Evolutionary conservation across 257 asterid genomes (phyloP).

Genomic region (Verbena officinalis): DNA sequence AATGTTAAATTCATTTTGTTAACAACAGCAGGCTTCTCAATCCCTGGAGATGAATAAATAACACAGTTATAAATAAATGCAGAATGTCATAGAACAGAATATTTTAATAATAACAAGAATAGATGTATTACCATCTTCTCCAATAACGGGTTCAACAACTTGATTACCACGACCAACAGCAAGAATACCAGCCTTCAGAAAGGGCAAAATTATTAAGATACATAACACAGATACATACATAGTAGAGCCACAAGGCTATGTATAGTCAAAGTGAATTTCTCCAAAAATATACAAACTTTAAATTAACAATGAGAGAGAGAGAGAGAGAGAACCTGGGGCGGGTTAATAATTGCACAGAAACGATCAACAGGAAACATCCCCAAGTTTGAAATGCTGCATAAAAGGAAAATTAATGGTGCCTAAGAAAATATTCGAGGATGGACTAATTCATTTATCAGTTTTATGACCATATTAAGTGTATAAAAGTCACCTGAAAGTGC

Average conservation of each 20-base stretch:
- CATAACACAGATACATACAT: neutral
- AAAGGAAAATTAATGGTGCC: constrained; percentile 27
- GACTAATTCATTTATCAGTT: neutral
- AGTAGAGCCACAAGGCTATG: neutral
- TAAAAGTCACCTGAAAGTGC: constrained; percentile 85
- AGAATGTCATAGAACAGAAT: constrained; percentile 15
- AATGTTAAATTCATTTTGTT: constrained; percentile 83
- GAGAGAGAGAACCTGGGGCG: constrained; percentile 81
- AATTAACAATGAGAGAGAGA: constrained; percentile 29
- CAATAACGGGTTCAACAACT: constrained; percentile 85
- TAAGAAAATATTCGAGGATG: constrained; percentile 16
- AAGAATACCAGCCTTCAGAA: constrained; percentile 91
- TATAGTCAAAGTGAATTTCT: neutral
- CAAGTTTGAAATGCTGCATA: constrained; percentile 94
- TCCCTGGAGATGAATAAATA: constrained; percentile 55
- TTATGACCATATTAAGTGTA: constrained; percentile 15
- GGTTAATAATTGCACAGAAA: constrained; percentile 97
- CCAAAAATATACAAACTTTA: neutral
- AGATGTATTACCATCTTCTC: constrained; percentile 69
- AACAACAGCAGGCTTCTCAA: constrained; percentile 75
- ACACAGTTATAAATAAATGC: constrained; percentile 22
- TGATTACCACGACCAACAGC: constrained; percentile 97
- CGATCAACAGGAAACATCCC: constrained; percentile 99
- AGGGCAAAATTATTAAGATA: constrained; percentile 28
- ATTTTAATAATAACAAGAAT: constrained; percentile 12